Evolutionary conservation across 2,329 filamentous ascomycete genomes (phyloP).

Genomic region (Claviceps sp.): DNA sequence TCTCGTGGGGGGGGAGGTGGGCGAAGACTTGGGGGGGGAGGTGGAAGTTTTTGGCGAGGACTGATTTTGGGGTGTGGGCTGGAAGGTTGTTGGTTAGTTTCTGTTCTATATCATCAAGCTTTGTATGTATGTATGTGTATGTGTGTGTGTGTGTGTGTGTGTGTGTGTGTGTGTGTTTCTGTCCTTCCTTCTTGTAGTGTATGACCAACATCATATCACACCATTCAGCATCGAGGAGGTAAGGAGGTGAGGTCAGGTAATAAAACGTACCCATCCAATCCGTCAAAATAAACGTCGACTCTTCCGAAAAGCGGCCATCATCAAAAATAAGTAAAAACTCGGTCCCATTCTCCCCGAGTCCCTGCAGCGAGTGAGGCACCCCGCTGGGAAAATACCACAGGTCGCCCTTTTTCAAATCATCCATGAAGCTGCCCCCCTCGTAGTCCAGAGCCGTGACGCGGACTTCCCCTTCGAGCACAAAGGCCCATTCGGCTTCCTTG

Average conservation of each 20-base stretch:
- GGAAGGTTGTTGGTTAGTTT: neutral
- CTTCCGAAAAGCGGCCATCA: constrained; percentile 38
- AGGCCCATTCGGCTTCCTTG: constrained; percentile 69
- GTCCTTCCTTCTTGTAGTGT: no score
- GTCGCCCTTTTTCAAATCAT: constrained; percentile 63
- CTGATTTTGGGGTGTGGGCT: constrained; percentile 57
- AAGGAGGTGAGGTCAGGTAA: no score
- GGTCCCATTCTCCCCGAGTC: constrained; percentile 47
- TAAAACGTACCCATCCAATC: constrained; percentile 50
- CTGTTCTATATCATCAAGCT: no score
- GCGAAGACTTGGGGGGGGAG: constrained; percentile 57
- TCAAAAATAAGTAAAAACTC: constrained; percentile 37
- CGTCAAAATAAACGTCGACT: constrained; percentile 58
- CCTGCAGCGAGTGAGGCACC: constrained; percentile 65
- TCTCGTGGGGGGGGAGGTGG: constrained; percentile 51
- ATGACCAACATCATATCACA: no score
- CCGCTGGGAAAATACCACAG: constrained; percentile 73
- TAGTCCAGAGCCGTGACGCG: constrained; percentile 62
- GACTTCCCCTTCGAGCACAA: constrained; percentile 56
- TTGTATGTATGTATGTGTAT: no score
- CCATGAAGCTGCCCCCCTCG: constrained; percentile 64
- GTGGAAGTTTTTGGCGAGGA: constrained; percentile 64
- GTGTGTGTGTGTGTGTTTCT: no score
- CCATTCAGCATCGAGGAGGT: no score
- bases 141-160: no score